Evolutionary conservation across 169 alveolate species (phyloP).

Genomic region (Babesia caballi): DNA sequence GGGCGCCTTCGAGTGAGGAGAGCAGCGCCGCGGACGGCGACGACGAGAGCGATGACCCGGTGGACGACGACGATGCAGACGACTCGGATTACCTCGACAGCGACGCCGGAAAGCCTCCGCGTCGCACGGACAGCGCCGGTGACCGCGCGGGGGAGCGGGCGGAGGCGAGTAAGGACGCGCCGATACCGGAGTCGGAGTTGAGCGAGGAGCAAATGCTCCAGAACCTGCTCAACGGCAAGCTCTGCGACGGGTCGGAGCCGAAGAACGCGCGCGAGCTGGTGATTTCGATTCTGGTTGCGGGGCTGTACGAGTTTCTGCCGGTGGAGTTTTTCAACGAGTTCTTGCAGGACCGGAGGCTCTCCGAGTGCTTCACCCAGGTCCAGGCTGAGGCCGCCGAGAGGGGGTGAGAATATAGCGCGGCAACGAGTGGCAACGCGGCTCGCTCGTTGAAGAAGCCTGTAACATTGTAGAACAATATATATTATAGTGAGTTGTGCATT

Average conservation of each 20-base stretch:
- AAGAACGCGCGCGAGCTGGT: conserved; percentile 19
- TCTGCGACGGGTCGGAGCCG: conserved; percentile 32
- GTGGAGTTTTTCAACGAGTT: conserved; percentile 31
- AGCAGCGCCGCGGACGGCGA: not conserved
- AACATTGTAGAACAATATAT: too few relatives aligned
- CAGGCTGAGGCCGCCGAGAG: not conserved
- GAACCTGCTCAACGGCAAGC: conserved; percentile 23
- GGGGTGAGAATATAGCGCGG: not conserved
- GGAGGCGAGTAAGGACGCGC: not conserved
- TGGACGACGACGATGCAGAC: not conserved
- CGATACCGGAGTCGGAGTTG: conserved; percentile 3
- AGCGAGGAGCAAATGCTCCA: conserved; percentile 35
- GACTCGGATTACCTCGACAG: not conserved
- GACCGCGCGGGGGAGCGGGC: not conserved
- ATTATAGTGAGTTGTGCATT: too few relatives aligned
- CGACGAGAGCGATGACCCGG: not conserved
- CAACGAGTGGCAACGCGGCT: too few relatives aligned
- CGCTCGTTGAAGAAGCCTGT: too few relatives aligned
- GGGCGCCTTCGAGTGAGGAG: not conserved
- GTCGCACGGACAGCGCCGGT: not conserved
- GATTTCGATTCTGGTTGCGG: conserved; percentile 26
- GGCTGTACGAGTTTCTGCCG: conserved; percentile 29
- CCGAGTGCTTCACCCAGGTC: not conserved
- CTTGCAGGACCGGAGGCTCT: conserved; percentile 21
- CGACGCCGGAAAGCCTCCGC: not conserved